These are phyloP conservation scores for Fusarium luffae DNA, from an alignment of 2,329 filamentous ascomycete species.

Conservation along the genomic window DNA sequence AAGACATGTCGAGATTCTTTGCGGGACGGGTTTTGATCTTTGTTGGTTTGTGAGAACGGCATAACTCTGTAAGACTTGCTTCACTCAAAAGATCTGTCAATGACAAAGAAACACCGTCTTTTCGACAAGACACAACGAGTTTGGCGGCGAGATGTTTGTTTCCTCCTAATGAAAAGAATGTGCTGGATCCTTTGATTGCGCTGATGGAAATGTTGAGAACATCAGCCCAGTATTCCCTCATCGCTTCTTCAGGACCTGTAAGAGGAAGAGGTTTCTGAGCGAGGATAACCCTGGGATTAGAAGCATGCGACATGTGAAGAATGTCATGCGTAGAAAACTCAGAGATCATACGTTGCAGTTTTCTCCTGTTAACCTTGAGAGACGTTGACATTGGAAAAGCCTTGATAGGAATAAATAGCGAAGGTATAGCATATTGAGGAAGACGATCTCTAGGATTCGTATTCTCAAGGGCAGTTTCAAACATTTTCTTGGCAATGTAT, in stretches of 20 bases:
- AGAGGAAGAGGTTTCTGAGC: slow-evolving; percentile 59
- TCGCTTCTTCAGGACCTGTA: slow-evolving; percentile 59
- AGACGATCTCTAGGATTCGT: slow-evolving; percentile 41
- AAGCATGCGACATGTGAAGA: slow-evolving; percentile 53
- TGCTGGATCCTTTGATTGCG: slow-evolving; percentile 56
- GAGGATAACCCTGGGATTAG: slow-evolving; percentile 49
- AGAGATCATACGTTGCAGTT: slow-evolving; percentile 58
- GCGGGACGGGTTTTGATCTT: not conserved
- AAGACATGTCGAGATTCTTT: slow-evolving; percentile 46
- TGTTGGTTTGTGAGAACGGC: slow-evolving; percentile 43
- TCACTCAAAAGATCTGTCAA: slow-evolving; percentile 58
- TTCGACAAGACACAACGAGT: slow-evolving; percentile 58
- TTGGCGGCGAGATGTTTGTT: slow-evolving; percentile 58
- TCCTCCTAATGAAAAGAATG: slow-evolving; percentile 60
- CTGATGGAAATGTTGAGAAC: slow-evolving; percentile 55
- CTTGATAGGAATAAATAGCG: slow-evolving; percentile 61
- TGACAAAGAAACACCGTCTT: slow-evolving; percentile 54
- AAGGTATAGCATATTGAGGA: slow-evolving; percentile 57
- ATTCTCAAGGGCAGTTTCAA: slow-evolving; percentile 55
- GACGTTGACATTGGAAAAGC: slow-evolving; percentile 61
- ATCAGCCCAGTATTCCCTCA: slow-evolving; percentile 61
- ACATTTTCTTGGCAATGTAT: slow-evolving; percentile 57
- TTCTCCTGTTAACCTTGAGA: slow-evolving; percentile 62
- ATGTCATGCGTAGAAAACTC: slow-evolving; percentile 58
- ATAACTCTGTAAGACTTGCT: slow-evolving; percentile 58